Conservation (phyloP, 164 flowering plant species). For the Stephania cephalantha region DNA sequence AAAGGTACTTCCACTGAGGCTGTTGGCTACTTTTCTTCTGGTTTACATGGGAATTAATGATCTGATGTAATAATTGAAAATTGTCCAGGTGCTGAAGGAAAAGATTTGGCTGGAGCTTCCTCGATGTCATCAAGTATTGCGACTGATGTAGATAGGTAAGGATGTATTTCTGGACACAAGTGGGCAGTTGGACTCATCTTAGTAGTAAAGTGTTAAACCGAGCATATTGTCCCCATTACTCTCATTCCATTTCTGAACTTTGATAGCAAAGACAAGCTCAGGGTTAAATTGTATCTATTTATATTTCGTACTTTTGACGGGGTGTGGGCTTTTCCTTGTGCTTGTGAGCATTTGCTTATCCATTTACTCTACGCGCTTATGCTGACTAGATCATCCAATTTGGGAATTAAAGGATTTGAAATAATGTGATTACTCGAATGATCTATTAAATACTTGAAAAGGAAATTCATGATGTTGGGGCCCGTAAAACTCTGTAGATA, state of each 20-base stretch:
- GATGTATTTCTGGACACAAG: neutral
- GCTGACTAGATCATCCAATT: neutral
- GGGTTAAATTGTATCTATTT: too few species aligned
- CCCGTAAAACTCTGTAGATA: too few species aligned
- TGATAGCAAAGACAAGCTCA: too few species aligned
- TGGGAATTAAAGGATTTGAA: neutral
- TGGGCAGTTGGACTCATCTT: neutral
- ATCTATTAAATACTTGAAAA: neutral
- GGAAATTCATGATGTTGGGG: too few species aligned
- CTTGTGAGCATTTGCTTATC: neutral
- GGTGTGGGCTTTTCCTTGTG: neutral
- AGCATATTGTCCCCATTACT: too few species aligned
- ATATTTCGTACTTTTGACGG: neutral
- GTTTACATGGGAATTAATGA: neutral
- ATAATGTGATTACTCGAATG: neutral
- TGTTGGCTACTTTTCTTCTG: conserved; percentile 1
- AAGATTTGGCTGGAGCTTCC: conserved; percentile 46
- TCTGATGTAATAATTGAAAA: conserved; percentile 4
- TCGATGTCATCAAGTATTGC: conserved; percentile 35
- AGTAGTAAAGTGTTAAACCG: too few species aligned
- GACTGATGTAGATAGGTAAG: conserved; percentile 59
- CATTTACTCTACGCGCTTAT: neutral
- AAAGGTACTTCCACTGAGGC: conserved; percentile 46
- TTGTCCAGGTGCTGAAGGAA: conserved; percentile 59
- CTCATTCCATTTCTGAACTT: too few species aligned